phyloP scores from a whole-genome alignment of 2,329 filamentous ascomycete genomes.

The Hymenoscyphus salicellus region DNA sequence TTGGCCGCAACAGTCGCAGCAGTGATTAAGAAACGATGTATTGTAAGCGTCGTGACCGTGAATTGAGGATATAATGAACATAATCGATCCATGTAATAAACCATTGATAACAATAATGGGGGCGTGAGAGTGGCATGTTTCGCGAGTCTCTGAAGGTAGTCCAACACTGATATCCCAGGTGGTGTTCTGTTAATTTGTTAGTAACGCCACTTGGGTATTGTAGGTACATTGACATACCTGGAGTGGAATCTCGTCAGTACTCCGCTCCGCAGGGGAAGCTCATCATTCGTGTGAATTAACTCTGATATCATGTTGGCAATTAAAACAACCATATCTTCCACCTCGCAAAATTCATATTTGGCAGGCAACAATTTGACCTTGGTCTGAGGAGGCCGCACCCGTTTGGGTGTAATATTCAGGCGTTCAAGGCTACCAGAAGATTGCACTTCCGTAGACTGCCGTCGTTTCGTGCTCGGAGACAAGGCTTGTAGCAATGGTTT shows the following conservation, averaged over 20 bases:
- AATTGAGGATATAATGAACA: constrained; percentile 92
- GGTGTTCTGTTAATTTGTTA: constrained; percentile 46
- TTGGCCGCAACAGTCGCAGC: constrained; percentile 95
- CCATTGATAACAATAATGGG: constrained; percentile 94
- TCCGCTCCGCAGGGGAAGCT: constrained; percentile 77
- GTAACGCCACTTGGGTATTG: background rate
- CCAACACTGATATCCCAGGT: constrained; percentile 88
- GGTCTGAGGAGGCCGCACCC: constrained; percentile 48
- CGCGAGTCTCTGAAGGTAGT: constrained; percentile 89
- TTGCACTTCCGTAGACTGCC: constrained; percentile 28
- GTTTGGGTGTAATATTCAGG: constrained; percentile 43
- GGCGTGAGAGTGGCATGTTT: constrained; percentile 91
- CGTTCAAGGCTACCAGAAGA: constrained; percentile 11
- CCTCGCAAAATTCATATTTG: constrained; percentile 76
- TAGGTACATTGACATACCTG: constrained; percentile 56
- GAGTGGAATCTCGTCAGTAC: constrained; percentile 94
- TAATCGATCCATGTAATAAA: constrained; percentile 95
- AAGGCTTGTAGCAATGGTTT: constrained; percentile 32
- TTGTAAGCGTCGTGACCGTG: constrained; percentile 92
- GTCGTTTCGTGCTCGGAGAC: constrained; percentile 37
- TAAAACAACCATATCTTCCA: constrained; percentile 83
- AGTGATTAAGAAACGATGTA: constrained; percentile 95
- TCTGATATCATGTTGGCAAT: constrained; percentile 96
- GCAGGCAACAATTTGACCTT: constrained; percentile 62
- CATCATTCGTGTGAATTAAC: constrained; percentile 88